Conservation (phyloP, 1,284 basidiomycete species). For the Ceratobasidium sp. region DNA sequence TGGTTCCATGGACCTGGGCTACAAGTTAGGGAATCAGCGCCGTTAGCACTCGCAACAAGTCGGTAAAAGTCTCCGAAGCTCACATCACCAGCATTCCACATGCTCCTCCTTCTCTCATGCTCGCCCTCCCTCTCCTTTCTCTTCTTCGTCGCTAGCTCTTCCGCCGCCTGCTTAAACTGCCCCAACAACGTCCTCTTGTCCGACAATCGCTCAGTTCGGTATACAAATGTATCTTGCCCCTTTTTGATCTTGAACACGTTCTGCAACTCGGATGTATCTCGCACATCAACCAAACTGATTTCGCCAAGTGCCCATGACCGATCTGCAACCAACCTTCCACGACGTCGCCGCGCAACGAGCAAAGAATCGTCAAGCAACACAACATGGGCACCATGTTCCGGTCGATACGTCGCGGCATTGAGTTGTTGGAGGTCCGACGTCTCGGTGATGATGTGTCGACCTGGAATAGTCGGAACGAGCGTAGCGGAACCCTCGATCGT, state of each 20-base stretch:
- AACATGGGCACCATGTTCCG: constrained; percentile 87
- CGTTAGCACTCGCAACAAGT: not conserved
- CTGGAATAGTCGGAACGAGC: constrained; percentile 90
- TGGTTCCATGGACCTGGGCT: constrained; percentile 46
- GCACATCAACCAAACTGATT: constrained; percentile 94
- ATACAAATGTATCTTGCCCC: constrained; percentile 94
- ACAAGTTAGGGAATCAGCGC: not conserved
- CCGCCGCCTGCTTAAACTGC: constrained; percentile 91
- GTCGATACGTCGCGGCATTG: constrained; percentile 96
- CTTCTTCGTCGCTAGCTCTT: constrained; percentile 88
- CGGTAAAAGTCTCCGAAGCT: constrained; percentile 52
- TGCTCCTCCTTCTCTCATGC: constrained; percentile 85
- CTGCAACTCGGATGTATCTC: constrained; percentile 91
- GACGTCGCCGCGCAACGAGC: constrained; percentile 80
- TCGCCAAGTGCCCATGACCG: constrained; percentile 92
- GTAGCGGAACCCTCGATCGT: constrained; percentile 97
- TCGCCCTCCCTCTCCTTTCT: constrained; percentile 93
- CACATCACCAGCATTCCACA: constrained; percentile 75
- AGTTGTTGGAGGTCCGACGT: constrained; percentile 86
- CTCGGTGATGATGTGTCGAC: constrained; percentile 91
- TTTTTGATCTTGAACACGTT: constrained; percentile 97
- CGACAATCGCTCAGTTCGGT: constrained; percentile 81
- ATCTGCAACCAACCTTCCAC: constrained; percentile 84
- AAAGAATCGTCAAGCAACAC: constrained; percentile 94
- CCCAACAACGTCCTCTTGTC: constrained; percentile 90